A percentile compares a stretch with the other conserved stretches of the same genome.
Evolutionary conservation across 441 rosid species (phyloP).

Genomic region (Rhodomyrtus psidioides): DNA sequence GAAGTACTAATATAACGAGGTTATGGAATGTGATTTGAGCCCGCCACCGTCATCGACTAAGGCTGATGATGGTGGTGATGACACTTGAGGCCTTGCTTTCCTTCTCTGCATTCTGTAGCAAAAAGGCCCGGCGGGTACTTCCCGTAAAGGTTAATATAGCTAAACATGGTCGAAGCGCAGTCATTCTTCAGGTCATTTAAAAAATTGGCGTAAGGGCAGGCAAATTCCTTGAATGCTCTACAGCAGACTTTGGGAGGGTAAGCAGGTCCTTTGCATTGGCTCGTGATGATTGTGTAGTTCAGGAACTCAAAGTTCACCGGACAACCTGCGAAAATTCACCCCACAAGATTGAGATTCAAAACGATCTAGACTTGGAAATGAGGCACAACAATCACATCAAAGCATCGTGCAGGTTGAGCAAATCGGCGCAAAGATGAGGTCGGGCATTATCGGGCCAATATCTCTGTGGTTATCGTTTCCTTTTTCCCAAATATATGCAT

Average conservation of each 20-base stretch:
- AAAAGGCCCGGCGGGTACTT: conserved; percentile 79
- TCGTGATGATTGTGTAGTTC: conserved; percentile 52
- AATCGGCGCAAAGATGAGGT: neutral
- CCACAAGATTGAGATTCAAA: neutral
- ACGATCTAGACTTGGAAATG: neutral
- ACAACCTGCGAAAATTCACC: conserved; percentile 29
- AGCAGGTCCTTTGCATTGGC: conserved; percentile 60
- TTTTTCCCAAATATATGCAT: neutral
- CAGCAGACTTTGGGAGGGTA: conserved; percentile 51
- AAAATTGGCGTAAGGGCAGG: conserved; percentile 53
- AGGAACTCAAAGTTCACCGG: conserved; percentile 54
- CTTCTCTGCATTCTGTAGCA: conserved; percentile 55
- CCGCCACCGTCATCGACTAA: conserved; percentile 14
- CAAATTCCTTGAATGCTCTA: conserved; percentile 55
- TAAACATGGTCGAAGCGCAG: conserved; percentile 76
- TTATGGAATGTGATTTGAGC: conserved; percentile 7
- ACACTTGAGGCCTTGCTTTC: conserved; percentile 54
- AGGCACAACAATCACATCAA: neutral
- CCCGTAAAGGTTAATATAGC: conserved; percentile 81
- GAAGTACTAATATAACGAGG: conserved; percentile 9
- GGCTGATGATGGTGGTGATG: conserved; percentile 16
- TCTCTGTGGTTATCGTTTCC: neutral
- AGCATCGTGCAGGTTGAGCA: neutral
- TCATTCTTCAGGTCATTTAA: conserved; percentile 54
- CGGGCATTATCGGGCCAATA: neutral